These are phyloP conservation scores for Mortierella sp. DNA, from an alignment of 371 early-diverging fungal genomes.

Conservation along the genomic window DNA sequence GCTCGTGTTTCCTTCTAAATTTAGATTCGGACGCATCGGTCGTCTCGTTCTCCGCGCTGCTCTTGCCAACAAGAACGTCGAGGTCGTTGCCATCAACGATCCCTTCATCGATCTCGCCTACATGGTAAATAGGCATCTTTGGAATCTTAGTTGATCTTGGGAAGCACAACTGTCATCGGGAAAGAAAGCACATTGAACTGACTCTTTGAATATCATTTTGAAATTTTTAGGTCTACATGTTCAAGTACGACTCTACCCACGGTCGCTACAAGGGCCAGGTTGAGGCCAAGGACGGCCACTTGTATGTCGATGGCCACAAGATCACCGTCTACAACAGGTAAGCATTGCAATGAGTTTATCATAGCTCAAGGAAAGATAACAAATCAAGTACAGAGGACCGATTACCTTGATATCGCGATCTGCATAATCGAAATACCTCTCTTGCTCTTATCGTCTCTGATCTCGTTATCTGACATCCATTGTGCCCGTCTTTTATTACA, in stretches of 20 bases:
- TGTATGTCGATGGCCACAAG: conserved; percentile 86
- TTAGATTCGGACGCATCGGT: conserved; percentile 98
- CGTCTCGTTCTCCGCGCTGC: conserved; percentile 97
- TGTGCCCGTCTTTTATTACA: neutral
- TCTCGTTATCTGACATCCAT: conserved; percentile 11
- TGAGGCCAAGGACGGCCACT: conserved; percentile 82
- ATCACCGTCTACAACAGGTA: conserved; percentile 83
- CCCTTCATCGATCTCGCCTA: conserved; percentile 97
- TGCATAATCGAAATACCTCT: neutral
- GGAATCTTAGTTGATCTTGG: neutral
- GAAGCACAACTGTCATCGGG: neutral
- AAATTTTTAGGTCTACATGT: conserved; percentile 82
- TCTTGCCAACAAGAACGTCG: conserved; percentile 78
- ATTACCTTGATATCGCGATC: neutral
- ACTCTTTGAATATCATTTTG: neutral
- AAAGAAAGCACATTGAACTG: neutral
- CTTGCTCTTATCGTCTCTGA: conserved; percentile 20
- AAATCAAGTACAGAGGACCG: neutral
- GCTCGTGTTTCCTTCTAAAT: neutral
- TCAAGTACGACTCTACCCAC: conserved; percentile 99
- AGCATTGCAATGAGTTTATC: neutral
- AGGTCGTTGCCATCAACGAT: conserved; percentile 98
- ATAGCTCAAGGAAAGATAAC: neutral
- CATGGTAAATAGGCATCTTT: conserved; percentile 71
- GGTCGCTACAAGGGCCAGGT: conserved; percentile 90